These are phyloP conservation scores for Lachancea lanzarotensis DNA, from an alignment of 805 yeast species.

Conservation along the genomic window DNA sequence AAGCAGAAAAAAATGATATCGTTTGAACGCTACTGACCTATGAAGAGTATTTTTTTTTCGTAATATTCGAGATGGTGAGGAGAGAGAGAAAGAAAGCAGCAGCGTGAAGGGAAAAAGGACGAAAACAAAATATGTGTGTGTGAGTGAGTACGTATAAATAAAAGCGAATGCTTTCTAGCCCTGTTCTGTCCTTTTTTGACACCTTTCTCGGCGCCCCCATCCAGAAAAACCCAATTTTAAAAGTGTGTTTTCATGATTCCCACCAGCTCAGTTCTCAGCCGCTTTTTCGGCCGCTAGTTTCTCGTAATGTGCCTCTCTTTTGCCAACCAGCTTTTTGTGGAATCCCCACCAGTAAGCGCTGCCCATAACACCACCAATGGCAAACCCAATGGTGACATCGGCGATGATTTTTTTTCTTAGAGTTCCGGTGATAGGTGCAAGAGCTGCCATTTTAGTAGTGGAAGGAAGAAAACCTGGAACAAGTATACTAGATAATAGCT, in stretches of 20 bases:
- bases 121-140: too few relatives aligned
- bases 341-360: constrained; percentile 77
- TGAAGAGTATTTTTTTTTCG: too few relatives aligned
- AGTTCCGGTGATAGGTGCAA: constrained; percentile 81
- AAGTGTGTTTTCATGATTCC: background rate
- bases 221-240: too few relatives aligned
- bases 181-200: too few relatives aligned
- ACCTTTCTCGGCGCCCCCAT: too few relatives aligned
- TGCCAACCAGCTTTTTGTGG: constrained; percentile 68
- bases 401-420: constrained; percentile 73
- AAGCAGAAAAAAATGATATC: background rate
- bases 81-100: too few relatives aligned
- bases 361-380: constrained; percentile 56
- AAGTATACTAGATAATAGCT: too few relatives aligned
- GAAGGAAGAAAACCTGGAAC: too few relatives aligned
- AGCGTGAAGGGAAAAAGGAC: too few relatives aligned
- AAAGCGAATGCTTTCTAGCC: too few relatives aligned
- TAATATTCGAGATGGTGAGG: too few relatives aligned
- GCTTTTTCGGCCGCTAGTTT: constrained; percentile 69
- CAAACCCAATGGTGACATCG: constrained; percentile 68
- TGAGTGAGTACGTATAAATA: too few relatives aligned
- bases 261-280: constrained; percentile 13
- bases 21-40: background rate
- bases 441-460: constrained; percentile 54
- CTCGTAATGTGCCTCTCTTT: constrained; percentile 82